Percentiles rank a stretch among this genome's conserved stretches.
Evolutionary conservation across 345 rosid species (phyloP).

Genomic region (Cardamine resedifolia): DNA sequence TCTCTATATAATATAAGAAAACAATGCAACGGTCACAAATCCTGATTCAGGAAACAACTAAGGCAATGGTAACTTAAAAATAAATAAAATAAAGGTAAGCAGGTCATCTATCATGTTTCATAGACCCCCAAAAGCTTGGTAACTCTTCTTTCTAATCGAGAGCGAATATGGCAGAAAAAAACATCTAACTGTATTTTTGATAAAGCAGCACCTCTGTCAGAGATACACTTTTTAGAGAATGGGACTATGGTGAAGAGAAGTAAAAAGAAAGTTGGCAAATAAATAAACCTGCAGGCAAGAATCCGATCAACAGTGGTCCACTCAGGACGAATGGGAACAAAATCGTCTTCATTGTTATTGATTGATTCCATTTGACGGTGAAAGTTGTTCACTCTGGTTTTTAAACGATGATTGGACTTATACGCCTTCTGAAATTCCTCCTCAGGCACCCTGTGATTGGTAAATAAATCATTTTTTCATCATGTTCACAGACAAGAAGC

Average conservation of each 20-base stretch:
- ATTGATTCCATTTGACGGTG: constrained; percentile 67
- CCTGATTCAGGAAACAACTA: constrained; percentile 14
- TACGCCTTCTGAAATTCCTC: constrained; percentile 88
- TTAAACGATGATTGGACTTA: constrained; percentile 87
- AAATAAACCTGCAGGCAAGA: constrained; percentile 73
- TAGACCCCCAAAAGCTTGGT: not conserved
- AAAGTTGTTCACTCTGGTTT: constrained; percentile 88
- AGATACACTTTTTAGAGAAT: not conserved
- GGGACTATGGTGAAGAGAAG: not conserved
- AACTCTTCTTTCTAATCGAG: not conserved
- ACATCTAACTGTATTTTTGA: constrained; percentile 2
- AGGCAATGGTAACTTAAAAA: not conserved
- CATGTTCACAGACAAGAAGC: not conserved
- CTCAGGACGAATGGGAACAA: constrained; percentile 90
- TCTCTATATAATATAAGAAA: constrained; percentile 60
- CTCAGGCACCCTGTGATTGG: constrained; percentile 78
- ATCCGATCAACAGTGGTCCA: constrained; percentile 99
- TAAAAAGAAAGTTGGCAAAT: not conserved
- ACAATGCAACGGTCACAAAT: constrained; percentile 7
- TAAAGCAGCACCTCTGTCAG: constrained; percentile 13
- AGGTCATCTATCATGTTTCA: not conserved
- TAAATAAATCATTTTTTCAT: not conserved
- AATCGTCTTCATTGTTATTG: constrained; percentile 78
- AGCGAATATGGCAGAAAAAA: not conserved
- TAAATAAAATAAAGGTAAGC: not conserved